Base-by-base conservation (phyloP, 2,329 filamentous ascomycete genomes). In the Hypocrella siamensis region DNA sequence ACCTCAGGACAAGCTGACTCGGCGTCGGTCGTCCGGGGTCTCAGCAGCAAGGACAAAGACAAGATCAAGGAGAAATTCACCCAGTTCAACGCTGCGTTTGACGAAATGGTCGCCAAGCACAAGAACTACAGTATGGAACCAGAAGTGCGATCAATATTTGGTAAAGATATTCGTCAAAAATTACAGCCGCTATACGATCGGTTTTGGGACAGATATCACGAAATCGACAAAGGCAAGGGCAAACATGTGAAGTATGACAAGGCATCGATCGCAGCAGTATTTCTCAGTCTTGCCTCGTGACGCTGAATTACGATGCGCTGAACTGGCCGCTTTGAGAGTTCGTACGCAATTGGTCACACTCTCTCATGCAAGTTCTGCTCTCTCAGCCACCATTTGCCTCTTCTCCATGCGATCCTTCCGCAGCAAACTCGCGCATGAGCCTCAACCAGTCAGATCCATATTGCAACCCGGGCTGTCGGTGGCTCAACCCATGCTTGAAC, bases 231-330 rank as follows among this genome's bases (percentile, higher is more conserved):
- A 62, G 90, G 90, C 37, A 92, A 86, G 58, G 88, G 88, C 43
- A 98, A 98, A 57, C 93, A 96, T 56, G 85, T 93, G 52, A 94
- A 93, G 61, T 96, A 93, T 52, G 86, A 94, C 60, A 94, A 94
- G 63, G 65, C 66, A 26, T 71, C 75, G 30, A 77, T 98, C 46
- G 73, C 79, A 29, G 70, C 71, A 16, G 64, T 78, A 8, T 76
- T 76, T 45, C 46, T 61, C 32, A 67, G 63, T 32, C 52, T 75
- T 3, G 46, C 48, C 16, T 52, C 53, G 24, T 56, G 41, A 53
- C 12, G 12, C 8, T 12, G 16, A 6, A 14, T 10, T 31, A n/a
- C 26, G 30, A 32, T 10, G 15, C 7, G 31, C 18, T n/a, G 8
- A 15, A 16, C 9, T 27, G 16, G 6, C 63, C 65, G 44, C 63